phyloP scores from a whole-genome alignment of 257 asterid species.

The Gentiana macrophylla region DNA sequence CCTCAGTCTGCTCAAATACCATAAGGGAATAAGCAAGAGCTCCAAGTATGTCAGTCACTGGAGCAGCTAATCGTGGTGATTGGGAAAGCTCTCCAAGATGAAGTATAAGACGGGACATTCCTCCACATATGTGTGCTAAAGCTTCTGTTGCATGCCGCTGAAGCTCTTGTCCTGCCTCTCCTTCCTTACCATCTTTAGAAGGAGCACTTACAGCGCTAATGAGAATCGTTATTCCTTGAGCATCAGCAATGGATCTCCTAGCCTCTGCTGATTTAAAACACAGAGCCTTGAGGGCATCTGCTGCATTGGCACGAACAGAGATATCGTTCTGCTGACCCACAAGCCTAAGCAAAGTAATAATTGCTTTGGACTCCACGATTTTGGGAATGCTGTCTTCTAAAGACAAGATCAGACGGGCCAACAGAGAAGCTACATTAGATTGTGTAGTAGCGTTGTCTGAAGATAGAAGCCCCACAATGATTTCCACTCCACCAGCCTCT shows the following conservation, averaged over 20 bases:
- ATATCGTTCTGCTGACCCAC: conserved; percentile 51
- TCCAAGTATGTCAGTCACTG: conserved; percentile 81
- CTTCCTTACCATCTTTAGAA: conserved; percentile 74
- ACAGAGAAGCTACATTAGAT: conserved; percentile 81
- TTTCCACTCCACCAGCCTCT: conserved; percentile 79
- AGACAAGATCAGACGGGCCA: conserved; percentile 55
- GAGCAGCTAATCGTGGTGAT: conserved; percentile 77
- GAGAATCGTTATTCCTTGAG: conserved; percentile 55
- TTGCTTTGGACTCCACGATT: conserved; percentile 59
- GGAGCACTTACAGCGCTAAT: conserved; percentile 78
- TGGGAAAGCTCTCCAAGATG: conserved; percentile 81
- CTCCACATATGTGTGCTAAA: conserved; percentile 68
- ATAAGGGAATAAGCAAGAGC: conserved; percentile 78
- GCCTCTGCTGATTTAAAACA: conserved; percentile 57
- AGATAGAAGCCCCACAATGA: conserved; percentile 57
- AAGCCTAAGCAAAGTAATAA: conserved; percentile 51
- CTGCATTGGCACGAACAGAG: conserved; percentile 71
- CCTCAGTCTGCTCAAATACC: conserved; percentile 46
- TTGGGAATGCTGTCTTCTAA: conserved; percentile 55
- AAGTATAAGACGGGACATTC: conserved; percentile 48
- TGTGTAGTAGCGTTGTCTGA: conserved; percentile 58
- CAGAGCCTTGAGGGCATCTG: conserved; percentile 76
- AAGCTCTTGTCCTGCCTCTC: conserved; percentile 64
- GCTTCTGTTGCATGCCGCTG: conserved; percentile 56
- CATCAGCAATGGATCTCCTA: conserved; percentile 45